These are phyloP conservation scores for Coccomyxa sp. DNA, from an alignment of 139 green algal genomes.

Conservation along the genomic window DNA sequence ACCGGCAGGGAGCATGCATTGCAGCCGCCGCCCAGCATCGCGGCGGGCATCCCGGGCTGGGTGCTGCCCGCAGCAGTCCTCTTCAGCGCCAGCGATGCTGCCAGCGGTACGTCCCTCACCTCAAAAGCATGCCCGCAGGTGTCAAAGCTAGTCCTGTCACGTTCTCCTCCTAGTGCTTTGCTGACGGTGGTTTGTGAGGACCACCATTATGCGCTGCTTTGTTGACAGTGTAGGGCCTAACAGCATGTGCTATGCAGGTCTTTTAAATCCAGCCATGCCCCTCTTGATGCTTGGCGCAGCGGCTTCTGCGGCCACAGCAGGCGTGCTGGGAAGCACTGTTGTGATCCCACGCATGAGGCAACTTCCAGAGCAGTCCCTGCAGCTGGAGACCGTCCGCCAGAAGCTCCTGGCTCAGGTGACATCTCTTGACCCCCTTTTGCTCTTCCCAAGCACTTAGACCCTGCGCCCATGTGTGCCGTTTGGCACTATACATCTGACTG, in stretches of 20 bases:
- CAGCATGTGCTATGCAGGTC: too few relatives aligned
- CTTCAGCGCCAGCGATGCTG: slow-evolving; percentile 68
- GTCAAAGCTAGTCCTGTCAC: background rate
- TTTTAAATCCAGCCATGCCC: slow-evolving; percentile 76
- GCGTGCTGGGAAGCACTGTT: slow-evolving; percentile 42
- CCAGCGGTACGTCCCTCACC: slow-evolving; percentile 17
- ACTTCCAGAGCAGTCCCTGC: slow-evolving; percentile 50
- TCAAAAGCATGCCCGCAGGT: background rate
- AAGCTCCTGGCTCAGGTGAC: slow-evolving; percentile 57
- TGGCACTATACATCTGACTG: too few relatives aligned
- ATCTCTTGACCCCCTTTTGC: too few relatives aligned
- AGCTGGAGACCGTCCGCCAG: slow-evolving; percentile 62
- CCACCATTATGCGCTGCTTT: background rate
- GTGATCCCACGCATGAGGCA: slow-evolving; percentile 81
- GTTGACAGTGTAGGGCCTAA: too few relatives aligned
- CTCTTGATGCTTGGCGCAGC: slow-evolving; percentile 48
- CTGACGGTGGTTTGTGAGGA: background rate
- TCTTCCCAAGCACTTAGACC: too few relatives aligned
- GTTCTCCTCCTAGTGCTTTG: background rate
- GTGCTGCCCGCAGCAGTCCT: slow-evolving; percentile 61
- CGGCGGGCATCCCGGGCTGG: slow-evolving; percentile 58
- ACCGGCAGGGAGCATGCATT: slow-evolving; percentile 43
- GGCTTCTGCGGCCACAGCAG: slow-evolving; percentile 21
- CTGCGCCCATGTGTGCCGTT: too few relatives aligned
- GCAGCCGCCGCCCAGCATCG: slow-evolving; percentile 47